A percentile compares a stretch with the other conserved stretches of the same genome.
These are phyloP conservation scores for Diversispora epigaea DNA, from an alignment of 192 early-diverging fungal species.

Conservation along the genomic window DNA sequence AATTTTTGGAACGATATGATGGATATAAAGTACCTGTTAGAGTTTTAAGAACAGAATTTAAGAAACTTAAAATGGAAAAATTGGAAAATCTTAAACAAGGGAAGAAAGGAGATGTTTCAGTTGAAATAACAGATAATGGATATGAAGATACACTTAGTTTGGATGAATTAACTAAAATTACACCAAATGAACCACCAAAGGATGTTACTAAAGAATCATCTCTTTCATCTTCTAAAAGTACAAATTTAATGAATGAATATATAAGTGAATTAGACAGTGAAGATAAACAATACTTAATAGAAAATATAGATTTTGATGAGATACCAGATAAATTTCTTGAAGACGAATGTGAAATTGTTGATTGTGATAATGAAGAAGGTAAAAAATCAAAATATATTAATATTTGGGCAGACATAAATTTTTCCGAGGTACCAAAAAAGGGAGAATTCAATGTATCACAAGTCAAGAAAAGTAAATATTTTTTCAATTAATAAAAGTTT, in stretches of 20 bases:
- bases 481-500: constrained; percentile 74
- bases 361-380: constrained; percentile 28
- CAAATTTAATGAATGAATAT: constrained; percentile 24
- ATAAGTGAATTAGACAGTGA: constrained; percentile 4
- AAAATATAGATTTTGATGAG: constrained; percentile 20
- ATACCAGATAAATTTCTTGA: constrained; percentile 37
- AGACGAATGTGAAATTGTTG: constrained; percentile 48
- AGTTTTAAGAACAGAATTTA: constrained; percentile 36
- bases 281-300: neutral
- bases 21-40: constrained; percentile 65
- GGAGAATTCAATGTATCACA: constrained; percentile 84
- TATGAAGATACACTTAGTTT: constrained; percentile 37
- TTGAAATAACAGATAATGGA: constrained; percentile 22
- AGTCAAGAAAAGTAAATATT: constrained; percentile 83
- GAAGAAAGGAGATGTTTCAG: constrained; percentile 29
- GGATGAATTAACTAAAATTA: constrained; percentile 39
- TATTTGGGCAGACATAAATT: constrained; percentile 59
- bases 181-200: constrained; percentile 27
- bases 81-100: neutral
- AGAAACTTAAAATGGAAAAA: constrained; percentile 35
- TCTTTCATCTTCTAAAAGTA: neutral
- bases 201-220: neutral
- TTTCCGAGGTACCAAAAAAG: constrained; percentile 72
- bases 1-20: constrained; percentile 80
- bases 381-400: constrained; percentile 38